These are phyloP conservation scores for Passalora sequoiae DNA, from an alignment of 2,329 filamentous ascomycete genomes.

Conservation along the genomic window DNA sequence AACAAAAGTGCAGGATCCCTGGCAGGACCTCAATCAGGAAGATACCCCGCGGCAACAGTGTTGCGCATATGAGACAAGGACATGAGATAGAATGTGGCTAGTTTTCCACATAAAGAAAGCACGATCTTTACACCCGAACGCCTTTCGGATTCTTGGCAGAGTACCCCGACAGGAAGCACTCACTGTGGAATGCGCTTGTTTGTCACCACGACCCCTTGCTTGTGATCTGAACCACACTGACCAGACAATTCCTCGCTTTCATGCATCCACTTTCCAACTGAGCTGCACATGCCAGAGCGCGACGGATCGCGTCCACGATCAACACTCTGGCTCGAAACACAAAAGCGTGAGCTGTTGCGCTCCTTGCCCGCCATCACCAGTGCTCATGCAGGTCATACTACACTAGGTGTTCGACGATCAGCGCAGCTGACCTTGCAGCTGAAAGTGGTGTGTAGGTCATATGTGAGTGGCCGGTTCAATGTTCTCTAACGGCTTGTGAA, in stretches of 20 bases:
- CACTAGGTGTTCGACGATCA: neutral
- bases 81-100: neutral
- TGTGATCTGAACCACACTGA: neutral
- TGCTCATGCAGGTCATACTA: conserved; percentile 5
- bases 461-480: neutral
- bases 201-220: too few relatives aligned
- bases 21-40: neutral
- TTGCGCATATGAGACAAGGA: neutral
- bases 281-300: conserved; percentile 4
- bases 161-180: neutral
- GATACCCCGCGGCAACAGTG: conserved; percentile 14
- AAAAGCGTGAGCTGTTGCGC: neutral
- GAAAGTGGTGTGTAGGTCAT: neutral
- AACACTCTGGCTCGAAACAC: conserved; percentile 5
- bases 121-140: too few relatives aligned
- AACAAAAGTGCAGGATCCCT: neutral
- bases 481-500: neutral
- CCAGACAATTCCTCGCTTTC: neutral
- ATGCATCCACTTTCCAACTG: conserved; percentile 9
- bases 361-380: conserved; percentile 7
- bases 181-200: too few relatives aligned
- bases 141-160: too few relatives aligned
- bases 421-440: conserved; percentile 3
- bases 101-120: too few relatives aligned
- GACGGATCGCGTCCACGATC: too few relatives aligned